Base-by-base conservation (phyloP, 805 yeast species). In the Candida methanosorbosa region DNA sequence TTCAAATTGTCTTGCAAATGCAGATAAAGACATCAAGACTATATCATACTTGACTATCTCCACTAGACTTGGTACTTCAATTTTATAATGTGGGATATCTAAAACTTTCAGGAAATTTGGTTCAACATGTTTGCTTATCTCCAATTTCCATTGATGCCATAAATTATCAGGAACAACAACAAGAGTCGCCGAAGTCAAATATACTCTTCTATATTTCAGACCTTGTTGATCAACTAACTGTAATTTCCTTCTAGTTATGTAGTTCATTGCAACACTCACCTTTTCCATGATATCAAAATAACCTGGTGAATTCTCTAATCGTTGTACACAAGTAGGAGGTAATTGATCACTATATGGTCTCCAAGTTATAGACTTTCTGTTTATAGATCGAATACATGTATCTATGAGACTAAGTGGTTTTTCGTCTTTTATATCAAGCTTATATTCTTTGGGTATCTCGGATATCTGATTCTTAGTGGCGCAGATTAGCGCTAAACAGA, bases 81-180 rank as follows among this genome's bases (percentile, higher is more conserved):
- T 34, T 13, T 27, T 48, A 9, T 37, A 38, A 9, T 38, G 27
- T 3, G 52, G 44, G 6, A 63, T 30, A 27, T 54, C 57, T 12
- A 61, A 39, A 1, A 68, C 53, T 3, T 48, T 56, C 26, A 80
- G 50, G 38, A 39, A 64, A 0, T 48, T 60, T 1, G 50, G 45
- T 8, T 56, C 44, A 5, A 75, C 53, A 46, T 80, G 88, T 41
- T 78, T 79, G 13, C 54, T 52, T 2, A 79, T 55, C 47, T 80
- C 87, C 12, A 55, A 45, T 18, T 53, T 57, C 88, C 87, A 80
- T 48, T 80, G 88, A 38, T 68, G 72, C 39, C 75, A 68, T 13
- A 80, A 54, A 44, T 78, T 77, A 44, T 79, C 83, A 0, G 88
- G 88, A 7, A 74, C 72, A 1, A 80, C 68, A 12, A 79, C 61